These are phyloP conservation scores for Juncus inflexus DNA, from an alignment of 176 grass and related monocot species.

Conservation along the genomic window DNA sequence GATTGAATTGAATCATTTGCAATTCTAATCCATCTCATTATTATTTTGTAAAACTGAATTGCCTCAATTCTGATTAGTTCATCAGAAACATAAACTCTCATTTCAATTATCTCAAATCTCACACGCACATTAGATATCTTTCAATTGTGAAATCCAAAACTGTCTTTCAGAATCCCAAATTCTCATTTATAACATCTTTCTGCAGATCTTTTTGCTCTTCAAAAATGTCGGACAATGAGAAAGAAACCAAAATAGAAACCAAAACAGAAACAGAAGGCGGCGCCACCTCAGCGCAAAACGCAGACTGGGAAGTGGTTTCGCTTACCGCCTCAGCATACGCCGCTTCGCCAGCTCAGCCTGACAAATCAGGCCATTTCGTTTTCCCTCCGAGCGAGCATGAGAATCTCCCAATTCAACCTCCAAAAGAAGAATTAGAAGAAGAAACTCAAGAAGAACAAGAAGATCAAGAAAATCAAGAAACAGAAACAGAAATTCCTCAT, in stretches of 20 bases:
- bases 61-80: no score
- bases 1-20: constrained; percentile 12
- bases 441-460: constrained; percentile 17
- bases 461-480: background rate
- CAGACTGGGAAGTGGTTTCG: constrained; percentile 74
- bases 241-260: constrained; percentile 28
- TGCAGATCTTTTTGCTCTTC: constrained; percentile 15
- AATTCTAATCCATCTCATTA: background rate
- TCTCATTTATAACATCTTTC: background rate
- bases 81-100: background rate
- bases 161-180: background rate
- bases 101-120: background rate
- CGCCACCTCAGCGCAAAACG: background rate
- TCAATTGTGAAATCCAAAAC: background rate
- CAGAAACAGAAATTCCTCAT: background rate
- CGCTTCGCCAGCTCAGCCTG: constrained; percentile 25
- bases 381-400: constrained; percentile 87
- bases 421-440: constrained; percentile 30
- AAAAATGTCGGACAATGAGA: constrained; percentile 60
- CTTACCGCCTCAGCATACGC: constrained; percentile 68
- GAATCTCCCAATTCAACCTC: constrained; percentile 58
- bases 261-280: background rate
- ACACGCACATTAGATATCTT: background rate
- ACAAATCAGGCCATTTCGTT: constrained; percentile 58
- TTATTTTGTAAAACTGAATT: background rate